Evolutionary conservation across 208 protist species (phyloP).

Genomic region (Trypanosoma cruzi): DNA sequence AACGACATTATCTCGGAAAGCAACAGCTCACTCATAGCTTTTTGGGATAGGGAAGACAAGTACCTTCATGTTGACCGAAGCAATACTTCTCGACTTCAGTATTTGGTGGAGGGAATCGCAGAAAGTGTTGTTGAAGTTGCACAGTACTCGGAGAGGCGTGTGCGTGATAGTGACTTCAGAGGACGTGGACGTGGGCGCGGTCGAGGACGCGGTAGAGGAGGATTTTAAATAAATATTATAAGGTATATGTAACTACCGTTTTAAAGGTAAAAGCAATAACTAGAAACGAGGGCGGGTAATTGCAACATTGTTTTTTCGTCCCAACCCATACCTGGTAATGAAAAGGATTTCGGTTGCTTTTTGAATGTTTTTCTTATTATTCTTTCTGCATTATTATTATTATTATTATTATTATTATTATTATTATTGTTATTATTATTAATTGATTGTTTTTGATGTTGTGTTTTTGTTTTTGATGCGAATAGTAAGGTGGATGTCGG

Average conservation of each 20-base stretch:
- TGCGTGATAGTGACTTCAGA: slow-evolving; percentile 40
- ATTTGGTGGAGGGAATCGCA: slow-evolving; percentile 69
- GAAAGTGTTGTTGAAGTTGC: slow-evolving; percentile 64
- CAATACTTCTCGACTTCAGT: slow-evolving; percentile 83
- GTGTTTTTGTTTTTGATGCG: background rate
- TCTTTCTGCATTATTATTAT: background rate
- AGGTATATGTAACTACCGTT: background rate
- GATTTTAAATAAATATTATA: background rate
- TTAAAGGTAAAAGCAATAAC: slow-evolving; percentile 12
- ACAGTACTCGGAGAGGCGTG: slow-evolving; percentile 63
- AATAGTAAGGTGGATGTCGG: background rate
- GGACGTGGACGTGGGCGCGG: slow-evolving; percentile 58
- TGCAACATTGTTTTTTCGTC: background rate
- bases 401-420: too few species aligned
- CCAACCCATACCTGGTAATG: background rate
- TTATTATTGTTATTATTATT: too few species aligned
- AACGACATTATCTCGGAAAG: slow-evolving; percentile 78
- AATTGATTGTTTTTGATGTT: slow-evolving; percentile 19
- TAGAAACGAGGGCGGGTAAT: slow-evolving; percentile 4
- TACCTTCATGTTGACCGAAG: slow-evolving; percentile 81
- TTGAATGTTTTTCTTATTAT: background rate
- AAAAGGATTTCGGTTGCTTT: background rate
- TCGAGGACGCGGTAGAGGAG: slow-evolving; percentile 35
- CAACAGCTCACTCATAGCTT: slow-evolving; percentile 69
- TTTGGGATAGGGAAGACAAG: slow-evolving; percentile 86